Evolutionary conservation across 306 rosid species (phyloP), one percentile per base, ranked within the genome.

Genomic region (Lathyrus tuberosus): DNA sequence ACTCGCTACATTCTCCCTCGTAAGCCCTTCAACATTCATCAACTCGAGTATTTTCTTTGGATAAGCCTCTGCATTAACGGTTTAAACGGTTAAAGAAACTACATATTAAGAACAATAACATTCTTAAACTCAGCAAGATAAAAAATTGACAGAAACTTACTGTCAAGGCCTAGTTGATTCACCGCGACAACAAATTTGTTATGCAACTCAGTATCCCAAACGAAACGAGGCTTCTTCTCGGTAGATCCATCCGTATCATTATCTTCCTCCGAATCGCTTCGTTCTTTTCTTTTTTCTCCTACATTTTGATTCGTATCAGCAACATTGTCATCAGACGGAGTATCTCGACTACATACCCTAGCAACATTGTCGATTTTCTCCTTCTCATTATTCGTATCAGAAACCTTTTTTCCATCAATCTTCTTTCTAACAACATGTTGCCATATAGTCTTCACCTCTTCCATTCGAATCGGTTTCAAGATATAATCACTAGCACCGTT

Each of bases 1-100:
- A 78, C 98, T 93, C 8, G 97, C 97, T 69, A 93, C 96, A 57
- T 90, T 90, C 82, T 93, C 96, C 75, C 97, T 82, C 28, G 98
- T 86, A 26, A 93, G 87, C 42, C 97, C 96, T 78, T 93, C 91
- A 26, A 83, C 86, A 79, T 93, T 87, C 98, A 93, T 90, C 70
- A 88, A 40, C 70, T 90, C 96, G 47, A 90, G 88, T 76, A 90
- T 88, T 81, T 83, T 90, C 86, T 88, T 90, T 0, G 98, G 98
- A 67, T 86, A 84, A 22, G 96, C 98, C 76, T 80, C 98, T 93
- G 84, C 79, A 82, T 35, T 48, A 80, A 65, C 43, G 78, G 17
- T 51, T 22, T 24, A 62, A 80, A 65, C 43, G 78, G 17, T 51
- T 22, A 31, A 59, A 71, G 14, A 56, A 68, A 73, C 57, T 47